Evolutionary conservation across 805 yeast genomes (phyloP), one percentile per base, ranked within the genome.

Genomic region (Vanderwaltozyma polyspora): DNA sequence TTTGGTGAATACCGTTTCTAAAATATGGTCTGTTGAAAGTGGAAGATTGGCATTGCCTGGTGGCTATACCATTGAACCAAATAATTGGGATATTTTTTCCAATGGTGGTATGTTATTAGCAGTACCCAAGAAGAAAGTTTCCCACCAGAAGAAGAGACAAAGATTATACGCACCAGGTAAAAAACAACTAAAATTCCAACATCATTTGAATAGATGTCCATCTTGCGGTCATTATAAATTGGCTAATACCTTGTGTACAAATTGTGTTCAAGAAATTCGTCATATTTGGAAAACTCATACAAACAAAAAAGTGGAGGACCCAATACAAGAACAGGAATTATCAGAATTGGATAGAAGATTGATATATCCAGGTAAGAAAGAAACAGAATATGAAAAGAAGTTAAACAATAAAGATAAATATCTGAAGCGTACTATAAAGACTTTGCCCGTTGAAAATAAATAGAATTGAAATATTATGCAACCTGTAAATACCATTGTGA

Each of bases 151-250:
- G 59, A 81, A 83, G 51, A 77, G 96, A 59, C 79, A 74, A 55
- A 76, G 87, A 62, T 74, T 80, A 46, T 73, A 83, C 44, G 86
- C 85, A 6, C 84, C 89, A 4, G 93, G 83, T 9, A 70, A 74
- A 38, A 89, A 85, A 57, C 91, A 86, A 47, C 64, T 83, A 45
- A 75, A 82, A 55, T 76, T 78, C 33, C 67, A 82, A 43, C 72
- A 76, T 36, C 79, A 83, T 53, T 65, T 91, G 50, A 84, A 80
- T 42, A 73, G 94, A 56, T 89, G 98, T 56, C 96, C 97, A 3
- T 79, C 95, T 0, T 89, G 98, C 63, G 98, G 98, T 29, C 79
- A 82, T 42, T 79, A 74, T 48, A 91, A 89, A 62, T 71, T 95
- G 52, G 76, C 91, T 2, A 94, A 91, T 59, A 76, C 86, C 37